Evolutionary conservation across 495 filamentous ascomycete species (phyloP).

Genomic region (Neurospora sp.): DNA sequence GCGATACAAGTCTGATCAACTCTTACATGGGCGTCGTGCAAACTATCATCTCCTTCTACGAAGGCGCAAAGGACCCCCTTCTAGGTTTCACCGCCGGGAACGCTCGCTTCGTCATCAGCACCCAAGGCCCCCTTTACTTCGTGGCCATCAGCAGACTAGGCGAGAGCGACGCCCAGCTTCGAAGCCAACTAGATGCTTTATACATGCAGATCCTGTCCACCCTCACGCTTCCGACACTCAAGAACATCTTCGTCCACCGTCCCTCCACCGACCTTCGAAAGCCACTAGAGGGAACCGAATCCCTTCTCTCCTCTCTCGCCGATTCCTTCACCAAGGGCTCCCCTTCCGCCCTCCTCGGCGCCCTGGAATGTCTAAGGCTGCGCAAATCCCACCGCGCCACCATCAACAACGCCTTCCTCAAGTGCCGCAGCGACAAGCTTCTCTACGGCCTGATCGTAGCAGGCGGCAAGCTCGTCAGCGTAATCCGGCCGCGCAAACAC

Average conservation of each 20-base stretch:
- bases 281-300: slow-evolving; percentile 89
- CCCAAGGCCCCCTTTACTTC: slow-evolving; percentile 78
- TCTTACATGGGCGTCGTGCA: slow-evolving; percentile 93
- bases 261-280: slow-evolving; percentile 85
- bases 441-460: slow-evolving; percentile 93
- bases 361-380: slow-evolving; percentile 81
- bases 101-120: slow-evolving; percentile 72
- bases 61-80: slow-evolving; percentile 63
- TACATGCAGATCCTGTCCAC: slow-evolving; percentile 98
- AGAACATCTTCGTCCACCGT: slow-evolving; percentile 77
- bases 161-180: slow-evolving; percentile 83
- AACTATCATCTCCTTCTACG: slow-evolving; percentile 95
- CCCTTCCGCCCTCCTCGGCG: slow-evolving; percentile 75
- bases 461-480: slow-evolving; percentile 86
- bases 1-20: slow-evolving; percentile 78
- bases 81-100: slow-evolving; percentile 75
- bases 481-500: slow-evolving; percentile 88
- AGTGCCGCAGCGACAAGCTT: slow-evolving; percentile 58
- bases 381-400: slow-evolving; percentile 75
- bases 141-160: slow-evolving; percentile 84
- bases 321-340: slow-evolving; percentile 93
- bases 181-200: slow-evolving; percentile 80
- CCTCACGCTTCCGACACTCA: slow-evolving; percentile 80
- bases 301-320: slow-evolving; percentile 79
- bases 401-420: slow-evolving; percentile 81